Evolutionary conservation across 495 filamentous ascomycete genomes (phyloP).

Genomic region (Penicillium malachiteum): DNA sequence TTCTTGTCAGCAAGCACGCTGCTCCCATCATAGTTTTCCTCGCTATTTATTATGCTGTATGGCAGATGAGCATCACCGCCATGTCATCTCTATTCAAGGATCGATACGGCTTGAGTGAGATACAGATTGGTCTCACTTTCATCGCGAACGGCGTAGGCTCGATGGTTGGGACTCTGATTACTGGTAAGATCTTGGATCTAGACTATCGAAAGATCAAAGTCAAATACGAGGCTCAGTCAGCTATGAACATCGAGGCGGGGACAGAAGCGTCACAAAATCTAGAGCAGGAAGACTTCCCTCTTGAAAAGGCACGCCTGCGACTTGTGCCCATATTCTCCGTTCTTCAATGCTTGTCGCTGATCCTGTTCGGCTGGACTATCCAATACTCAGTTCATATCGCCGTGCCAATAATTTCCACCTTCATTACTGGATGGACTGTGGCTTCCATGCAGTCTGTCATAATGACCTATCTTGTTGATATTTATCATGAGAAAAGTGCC

Average conservation of each 20-base stretch:
- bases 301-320: slow-evolving; percentile 49
- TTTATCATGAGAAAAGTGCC: slow-evolving; percentile 57
- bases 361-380: slow-evolving; percentile 61
- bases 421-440: slow-evolving; percentile 57
- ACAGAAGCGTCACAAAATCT: not conserved
- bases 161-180: slow-evolving; percentile 48
- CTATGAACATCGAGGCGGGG: not conserved
- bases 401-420: slow-evolving; percentile 55
- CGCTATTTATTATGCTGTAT: slow-evolving; percentile 52
- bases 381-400: slow-evolving; percentile 49
- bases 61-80: slow-evolving; percentile 57
- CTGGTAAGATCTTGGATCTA: slow-evolving; percentile 29
- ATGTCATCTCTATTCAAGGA: slow-evolving; percentile 51
- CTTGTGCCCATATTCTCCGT: slow-evolving; percentile 38
- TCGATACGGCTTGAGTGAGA: slow-evolving; percentile 42
- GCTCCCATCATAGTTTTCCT: slow-evolving; percentile 50
- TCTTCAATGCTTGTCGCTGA: slow-evolving; percentile 41
- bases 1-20: slow-evolving; percentile 43
- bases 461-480: slow-evolving; percentile 55
- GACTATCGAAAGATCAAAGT: slow-evolving; percentile 17
- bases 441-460: slow-evolving; percentile 46
- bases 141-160: slow-evolving; percentile 52
- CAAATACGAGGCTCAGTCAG: slow-evolving; percentile 8
- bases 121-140: slow-evolving; percentile 50
- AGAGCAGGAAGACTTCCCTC: slow-evolving; percentile 32